Percentiles rank a stretch among this genome's conserved stretches.
Evolutionary conservation across 2,329 filamentous ascomycete genomes (phyloP).

Genomic region (Tolypocladium album): DNA sequence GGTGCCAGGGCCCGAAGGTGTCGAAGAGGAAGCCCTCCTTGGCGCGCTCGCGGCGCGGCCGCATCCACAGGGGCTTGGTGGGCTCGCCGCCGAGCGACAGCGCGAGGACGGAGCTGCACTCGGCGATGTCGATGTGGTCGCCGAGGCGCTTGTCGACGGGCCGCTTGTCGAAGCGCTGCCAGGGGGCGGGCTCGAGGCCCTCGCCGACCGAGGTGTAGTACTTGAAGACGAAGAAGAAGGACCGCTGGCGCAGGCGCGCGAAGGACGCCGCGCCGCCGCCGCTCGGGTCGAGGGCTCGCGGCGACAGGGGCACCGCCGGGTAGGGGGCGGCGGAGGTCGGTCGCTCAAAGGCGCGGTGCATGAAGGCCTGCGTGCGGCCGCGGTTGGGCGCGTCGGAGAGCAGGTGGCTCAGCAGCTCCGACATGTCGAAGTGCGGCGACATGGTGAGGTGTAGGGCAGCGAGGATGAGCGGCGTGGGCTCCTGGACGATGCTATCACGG

Average conservation of each 20-base stretch:
- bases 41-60: constrained; percentile 33
- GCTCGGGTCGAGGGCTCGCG: constrained; percentile 3
- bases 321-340: constrained; percentile 7
- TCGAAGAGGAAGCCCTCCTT: constrained; percentile 44
- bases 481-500: constrained; percentile 39
- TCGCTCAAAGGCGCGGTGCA: constrained; percentile 36
- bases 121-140: constrained; percentile 46
- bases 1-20: constrained; percentile 49
- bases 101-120: constrained; percentile 49
- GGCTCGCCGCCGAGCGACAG: constrained; percentile 43
- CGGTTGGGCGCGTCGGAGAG: constrained; percentile 34
- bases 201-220: constrained; percentile 52
- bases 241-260: constrained; percentile 35
- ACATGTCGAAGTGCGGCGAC: constrained; percentile 48
- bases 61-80: constrained; percentile 36
- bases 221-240: constrained; percentile 54
- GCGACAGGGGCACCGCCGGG: constrained; percentile 7
- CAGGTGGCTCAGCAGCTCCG: constrained; percentile 45
- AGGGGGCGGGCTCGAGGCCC: constrained; percentile 44
- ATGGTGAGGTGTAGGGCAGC: constrained; percentile 49
- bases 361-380: constrained; percentile 33
- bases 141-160: constrained; percentile 23
- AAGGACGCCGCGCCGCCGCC: constrained; percentile 6
- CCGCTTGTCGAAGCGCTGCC: constrained; percentile 46
- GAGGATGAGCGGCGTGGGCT: constrained; percentile 49